Base-by-base conservation (phyloP, 2,329 filamentous ascomycete species). In the Colletotrichum echinochloae region DNA sequence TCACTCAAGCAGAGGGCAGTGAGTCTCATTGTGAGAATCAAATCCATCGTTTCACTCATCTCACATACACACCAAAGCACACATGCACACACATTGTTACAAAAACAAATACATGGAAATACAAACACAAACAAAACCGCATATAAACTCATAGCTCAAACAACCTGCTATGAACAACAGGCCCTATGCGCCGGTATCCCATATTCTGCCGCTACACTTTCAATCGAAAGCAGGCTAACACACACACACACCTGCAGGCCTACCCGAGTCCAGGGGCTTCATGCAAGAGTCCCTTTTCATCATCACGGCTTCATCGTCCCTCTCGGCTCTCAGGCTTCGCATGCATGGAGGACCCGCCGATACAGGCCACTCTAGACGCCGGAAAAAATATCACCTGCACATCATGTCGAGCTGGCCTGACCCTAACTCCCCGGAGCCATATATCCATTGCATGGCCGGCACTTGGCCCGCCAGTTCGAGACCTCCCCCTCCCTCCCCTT, bases 401-500 rank as follows among this genome's bases (percentile, higher is more conserved):
- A 30, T 30, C 33, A 30, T 35, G 23, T 30, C 8, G 18, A 9
- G 7, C n/a, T 49, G 49, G 26, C 18, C 44, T 59, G 23, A 11
- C 6, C 18, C 44, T 59, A 20, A 11, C 6, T n/a, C 37, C 18
- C 64, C 46, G 20, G 41, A 16, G 23, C 44, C 37, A 61, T 57
- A 61, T 57, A 48, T 59, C 44, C 64, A 49, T 33, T 16, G 20
- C 51, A n/a, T n/a, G n/a, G n/a, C 57, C 51, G 64, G 67, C 57
- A 59, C 41, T 67, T 52, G 26, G 14, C 16, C 67, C n/a, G n/a
- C n/a, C 52, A 62, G 23, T 37, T 70, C 51, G 44, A 62, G 46
- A 67, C 46, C 46, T 46, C 16, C 57, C 23, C 49, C 26, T 51
- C 51, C 64, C 35, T 62, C 62, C 66, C 60, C 62, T 49, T 64